Conservation (phyloP, 2,329 filamentous ascomycete genomes). For the Fusarium nanum region DNA sequence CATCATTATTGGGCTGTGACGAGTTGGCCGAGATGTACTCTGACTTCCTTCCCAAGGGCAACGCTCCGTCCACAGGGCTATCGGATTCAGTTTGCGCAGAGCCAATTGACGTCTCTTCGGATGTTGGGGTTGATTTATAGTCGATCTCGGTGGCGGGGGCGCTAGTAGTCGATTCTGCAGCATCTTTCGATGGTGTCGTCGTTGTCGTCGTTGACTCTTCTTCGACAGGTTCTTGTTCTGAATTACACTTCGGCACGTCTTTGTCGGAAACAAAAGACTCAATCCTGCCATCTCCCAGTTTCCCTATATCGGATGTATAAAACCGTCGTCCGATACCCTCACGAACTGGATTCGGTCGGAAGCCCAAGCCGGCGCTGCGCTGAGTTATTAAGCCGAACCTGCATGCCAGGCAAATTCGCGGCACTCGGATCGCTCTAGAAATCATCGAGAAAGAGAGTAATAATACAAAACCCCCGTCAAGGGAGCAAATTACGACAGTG, state of each 20-base stretch:
- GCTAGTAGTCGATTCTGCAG: background rate
- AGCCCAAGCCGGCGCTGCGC: slow-evolving; percentile 28
- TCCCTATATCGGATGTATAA: slow-evolving; percentile 43
- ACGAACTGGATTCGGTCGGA: slow-evolving; percentile 21
- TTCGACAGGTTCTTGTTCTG: background rate
- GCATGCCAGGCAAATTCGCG: slow-evolving; percentile 53
- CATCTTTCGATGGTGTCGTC: background rate
- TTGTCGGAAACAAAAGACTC: slow-evolving; percentile 39
- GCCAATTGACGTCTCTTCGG: background rate
- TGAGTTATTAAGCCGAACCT: slow-evolving; percentile 48
- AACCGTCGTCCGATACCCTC: slow-evolving; percentile 29
- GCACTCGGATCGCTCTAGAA: slow-evolving; percentile 49
- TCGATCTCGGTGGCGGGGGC: slow-evolving; percentile 1
- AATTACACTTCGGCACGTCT: background rate
- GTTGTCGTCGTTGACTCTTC: background rate
- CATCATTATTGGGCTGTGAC: background rate
- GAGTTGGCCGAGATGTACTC: background rate
- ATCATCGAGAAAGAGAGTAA: slow-evolving; percentile 49
- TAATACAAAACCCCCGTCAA: slow-evolving; percentile 18
- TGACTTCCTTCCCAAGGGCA: background rate
- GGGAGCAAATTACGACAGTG: slow-evolving; percentile 20
- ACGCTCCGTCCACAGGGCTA: background rate
- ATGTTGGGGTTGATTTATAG: background rate
- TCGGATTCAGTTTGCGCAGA: background rate
- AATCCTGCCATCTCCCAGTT: slow-evolving; percentile 40